phyloP scores from a whole-genome alignment of 2,329 filamentous ascomycete species.

The Phyllosticta citrichinensis region DNA sequence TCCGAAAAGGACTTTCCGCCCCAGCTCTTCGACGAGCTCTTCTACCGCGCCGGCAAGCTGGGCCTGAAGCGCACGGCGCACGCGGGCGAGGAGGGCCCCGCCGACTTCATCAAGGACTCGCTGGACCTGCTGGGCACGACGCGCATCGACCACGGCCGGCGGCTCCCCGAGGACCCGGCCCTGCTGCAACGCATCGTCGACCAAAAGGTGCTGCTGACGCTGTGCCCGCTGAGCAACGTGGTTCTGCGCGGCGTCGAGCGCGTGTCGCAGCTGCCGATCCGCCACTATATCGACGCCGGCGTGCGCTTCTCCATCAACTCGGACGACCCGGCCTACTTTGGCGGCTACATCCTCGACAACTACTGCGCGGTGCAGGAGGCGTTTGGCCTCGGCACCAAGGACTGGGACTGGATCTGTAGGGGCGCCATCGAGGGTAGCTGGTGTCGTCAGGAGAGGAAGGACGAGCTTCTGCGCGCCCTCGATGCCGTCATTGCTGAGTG shows the following conservation, averaged over 20 bases:
- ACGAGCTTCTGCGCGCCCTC: slow-evolving; percentile 36
- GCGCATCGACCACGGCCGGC: slow-evolving; percentile 68
- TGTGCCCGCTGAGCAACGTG: slow-evolving; percentile 68
- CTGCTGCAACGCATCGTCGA: slow-evolving; percentile 50
- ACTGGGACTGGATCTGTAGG: slow-evolving; percentile 57
- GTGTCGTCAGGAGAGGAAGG: slow-evolving; percentile 55
- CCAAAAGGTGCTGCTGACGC: slow-evolving; percentile 52
- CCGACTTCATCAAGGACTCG: slow-evolving; percentile 54
- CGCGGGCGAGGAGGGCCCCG: slow-evolving; percentile 64
- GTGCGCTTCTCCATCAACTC: slow-evolving; percentile 64
- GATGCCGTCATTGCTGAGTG: slow-evolving; percentile 5
- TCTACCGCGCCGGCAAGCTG: slow-evolving; percentile 38
- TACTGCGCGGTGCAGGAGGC: slow-evolving; percentile 67
- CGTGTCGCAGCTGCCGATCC: slow-evolving; percentile 50
- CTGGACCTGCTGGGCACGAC: slow-evolving; percentile 51
- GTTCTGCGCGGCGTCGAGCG: slow-evolving; percentile 45
- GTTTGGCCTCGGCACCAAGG: slow-evolving; percentile 50
- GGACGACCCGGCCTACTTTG: slow-evolving; percentile 68
- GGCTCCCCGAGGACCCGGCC: slow-evolving; percentile 48
- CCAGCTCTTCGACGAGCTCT: slow-evolving; percentile 52
- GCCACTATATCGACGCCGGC: slow-evolving; percentile 51
- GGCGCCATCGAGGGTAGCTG: slow-evolving; percentile 59
- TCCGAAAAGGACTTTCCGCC: slow-evolving; percentile 39
- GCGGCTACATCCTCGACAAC: slow-evolving; percentile 64
- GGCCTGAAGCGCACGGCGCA: slow-evolving; percentile 60